Evolutionary conservation across 495 filamentous ascomycete species (phyloP).

Genomic region (Bryoglossum gracile): DNA sequence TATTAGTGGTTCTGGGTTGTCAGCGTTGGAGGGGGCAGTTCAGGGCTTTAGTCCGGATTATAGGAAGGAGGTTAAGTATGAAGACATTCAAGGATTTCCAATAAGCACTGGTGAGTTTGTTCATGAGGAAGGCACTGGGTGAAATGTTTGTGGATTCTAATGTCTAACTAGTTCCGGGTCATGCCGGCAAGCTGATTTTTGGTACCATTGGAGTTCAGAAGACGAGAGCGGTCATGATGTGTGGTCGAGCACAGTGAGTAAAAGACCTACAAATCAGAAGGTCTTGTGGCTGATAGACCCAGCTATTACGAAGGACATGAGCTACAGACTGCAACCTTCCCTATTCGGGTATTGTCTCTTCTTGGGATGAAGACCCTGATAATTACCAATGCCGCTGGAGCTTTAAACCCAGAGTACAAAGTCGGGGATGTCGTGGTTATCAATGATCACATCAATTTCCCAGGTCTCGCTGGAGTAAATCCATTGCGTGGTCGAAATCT

Average conservation of each 20-base stretch:
- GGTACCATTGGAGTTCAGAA: constrained; percentile 47
- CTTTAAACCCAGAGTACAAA: constrained; percentile 57
- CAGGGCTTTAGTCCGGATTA: constrained; percentile 43
- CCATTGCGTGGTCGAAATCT: constrained; percentile 66
- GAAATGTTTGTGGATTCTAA: background rate
- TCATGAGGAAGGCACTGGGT: background rate
- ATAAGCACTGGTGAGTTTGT: constrained; percentile 50
- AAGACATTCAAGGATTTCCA: constrained; percentile 59
- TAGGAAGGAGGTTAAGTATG: constrained; percentile 53
- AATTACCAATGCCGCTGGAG: constrained; percentile 72
- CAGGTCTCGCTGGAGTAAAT: constrained; percentile 62
- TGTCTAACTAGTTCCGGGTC: constrained; percentile 31
- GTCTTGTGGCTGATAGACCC: constrained; percentile 10
- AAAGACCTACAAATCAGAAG: background rate
- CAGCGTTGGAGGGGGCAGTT: constrained; percentile 57
- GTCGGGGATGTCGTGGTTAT: constrained; percentile 69
- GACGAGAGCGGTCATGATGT: constrained; percentile 61
- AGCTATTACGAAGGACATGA: constrained; percentile 76
- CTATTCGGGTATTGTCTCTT: constrained; percentile 61
- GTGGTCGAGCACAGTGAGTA: constrained; percentile 65
- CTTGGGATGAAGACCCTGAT: constrained; percentile 60
- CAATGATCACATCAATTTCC: constrained; percentile 72
- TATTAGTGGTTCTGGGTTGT: constrained; percentile 68
- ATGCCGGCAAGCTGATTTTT: constrained; percentile 71
- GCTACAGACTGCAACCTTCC: constrained; percentile 61